Evolutionary conservation across 371 early-diverging fungal species (phyloP).

Genomic region (Rhizopus delemar): DNA sequence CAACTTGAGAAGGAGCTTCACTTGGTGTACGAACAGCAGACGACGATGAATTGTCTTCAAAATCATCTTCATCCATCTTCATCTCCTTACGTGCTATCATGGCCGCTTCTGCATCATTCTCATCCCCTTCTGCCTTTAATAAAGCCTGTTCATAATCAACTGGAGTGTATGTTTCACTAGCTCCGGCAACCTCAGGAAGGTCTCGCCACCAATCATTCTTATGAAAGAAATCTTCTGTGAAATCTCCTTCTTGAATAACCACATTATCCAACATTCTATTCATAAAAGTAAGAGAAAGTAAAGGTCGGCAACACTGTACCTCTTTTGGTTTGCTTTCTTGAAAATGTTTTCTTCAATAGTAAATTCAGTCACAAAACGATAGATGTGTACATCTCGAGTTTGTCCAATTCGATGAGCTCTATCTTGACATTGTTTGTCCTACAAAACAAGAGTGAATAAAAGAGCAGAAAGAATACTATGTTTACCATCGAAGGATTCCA

Average conservation of each 20-base stretch:
- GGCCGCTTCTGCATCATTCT: conserved; percentile 69
- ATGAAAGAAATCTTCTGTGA: conserved; percentile 72
- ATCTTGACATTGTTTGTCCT: conserved; percentile 68
- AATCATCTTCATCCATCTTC: conserved; percentile 65
- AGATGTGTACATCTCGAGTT: conserved; percentile 89
- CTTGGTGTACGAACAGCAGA: conserved; percentile 22
- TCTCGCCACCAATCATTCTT: conserved; percentile 73
- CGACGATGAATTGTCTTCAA: conserved; percentile 48
- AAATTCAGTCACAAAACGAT: conserved; percentile 83
- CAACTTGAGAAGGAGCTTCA: conserved; percentile 8
- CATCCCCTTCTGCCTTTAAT: conserved; percentile 68
- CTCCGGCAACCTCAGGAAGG: conserved; percentile 55
- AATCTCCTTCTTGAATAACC: conserved; percentile 82
- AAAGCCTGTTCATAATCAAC: conserved; percentile 68
- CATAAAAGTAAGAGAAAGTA: conserved; percentile 6
- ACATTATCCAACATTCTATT: conserved; percentile 78
- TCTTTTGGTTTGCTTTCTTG: conserved; percentile 83
- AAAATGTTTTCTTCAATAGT: conserved; percentile 91
- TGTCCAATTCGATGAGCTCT: conserved; percentile 96
- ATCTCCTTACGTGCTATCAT: conserved; percentile 67
- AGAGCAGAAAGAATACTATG: not conserved
- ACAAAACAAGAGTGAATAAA: not conserved
- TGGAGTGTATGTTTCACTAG: conserved; percentile 20
- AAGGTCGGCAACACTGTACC: conserved; percentile 30
- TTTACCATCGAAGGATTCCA: conserved; percentile 93